phyloP scores from a whole-genome alignment of 495 filamentous ascomycete genomes.

The Penicillium macrosclerotiorum region DNA sequence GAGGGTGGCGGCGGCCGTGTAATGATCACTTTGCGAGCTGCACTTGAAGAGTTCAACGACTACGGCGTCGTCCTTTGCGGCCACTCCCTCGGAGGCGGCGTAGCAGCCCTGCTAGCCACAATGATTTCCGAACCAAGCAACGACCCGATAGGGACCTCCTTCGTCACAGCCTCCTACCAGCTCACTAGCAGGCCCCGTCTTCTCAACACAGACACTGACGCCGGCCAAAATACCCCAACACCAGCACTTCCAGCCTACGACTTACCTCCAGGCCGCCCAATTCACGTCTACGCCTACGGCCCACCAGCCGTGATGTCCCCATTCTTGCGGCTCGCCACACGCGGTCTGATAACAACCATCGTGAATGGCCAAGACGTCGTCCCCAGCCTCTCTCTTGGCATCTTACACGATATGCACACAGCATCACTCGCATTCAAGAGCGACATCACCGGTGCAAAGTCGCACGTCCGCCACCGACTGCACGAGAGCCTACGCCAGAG shows the following conservation, averaged over 20 bases:
- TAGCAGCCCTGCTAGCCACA: constrained; percentile 70
- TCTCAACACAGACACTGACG: constrained; percentile 27
- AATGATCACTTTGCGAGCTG: constrained; percentile 65
- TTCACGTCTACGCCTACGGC: constrained; percentile 79
- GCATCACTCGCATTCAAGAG: constrained; percentile 69
- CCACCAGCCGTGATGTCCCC: constrained; percentile 72
- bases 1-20: constrained; percentile 64
- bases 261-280: constrained; percentile 63
- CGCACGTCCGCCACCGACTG: constrained; percentile 63
- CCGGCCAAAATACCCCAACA: constrained; percentile 10
- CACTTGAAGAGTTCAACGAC: constrained; percentile 65
- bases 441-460: constrained; percentile 62
- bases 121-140: constrained; percentile 64
- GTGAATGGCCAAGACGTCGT: constrained; percentile 73
- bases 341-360: constrained; percentile 73
- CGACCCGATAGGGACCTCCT: constrained; percentile 51
- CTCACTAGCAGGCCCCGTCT: constrained; percentile 38
- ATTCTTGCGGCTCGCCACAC: constrained; percentile 65
- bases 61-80: constrained; percentile 77
- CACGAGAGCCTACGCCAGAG: constrained; percentile 57
- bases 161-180: constrained; percentile 46
- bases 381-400: constrained; percentile 69
- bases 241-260: constrained; percentile 31
- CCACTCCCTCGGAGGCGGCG: constrained; percentile 74
- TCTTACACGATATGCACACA: constrained; percentile 72